Conservation (phyloP, 2,329 filamentous ascomycete genomes). For the Aspergillus jensenii region DNA sequence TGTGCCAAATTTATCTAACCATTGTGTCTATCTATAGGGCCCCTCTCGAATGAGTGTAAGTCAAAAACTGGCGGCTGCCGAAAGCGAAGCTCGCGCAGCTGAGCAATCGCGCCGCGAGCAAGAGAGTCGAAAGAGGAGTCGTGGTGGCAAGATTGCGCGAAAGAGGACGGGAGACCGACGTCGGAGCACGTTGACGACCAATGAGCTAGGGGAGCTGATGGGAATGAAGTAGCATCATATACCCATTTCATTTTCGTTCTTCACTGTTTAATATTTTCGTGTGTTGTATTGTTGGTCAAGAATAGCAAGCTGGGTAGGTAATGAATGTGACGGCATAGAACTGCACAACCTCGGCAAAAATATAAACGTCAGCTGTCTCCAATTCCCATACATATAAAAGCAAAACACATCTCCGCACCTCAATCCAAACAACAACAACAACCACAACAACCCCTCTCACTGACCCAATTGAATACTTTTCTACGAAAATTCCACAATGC, state of each 20-base stretch:
- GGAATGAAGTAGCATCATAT: conserved; percentile 22
- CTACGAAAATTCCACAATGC: not conserved
- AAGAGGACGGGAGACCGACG: conserved; percentile 33
- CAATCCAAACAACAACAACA: not conserved
- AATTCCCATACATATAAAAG: not conserved
- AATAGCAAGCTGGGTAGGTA: not conserved
- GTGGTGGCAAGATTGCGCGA: conserved; percentile 26
- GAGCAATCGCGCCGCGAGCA: conserved; percentile 33
- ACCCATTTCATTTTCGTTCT: conserved; percentile 6
- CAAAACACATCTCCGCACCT: not conserved
- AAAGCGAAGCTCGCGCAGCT: conserved; percentile 44
- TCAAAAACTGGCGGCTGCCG: conserved; percentile 45
- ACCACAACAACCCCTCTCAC: not conserved
- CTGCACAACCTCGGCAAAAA: conserved; percentile 9
- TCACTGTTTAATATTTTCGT: conserved; percentile 2
- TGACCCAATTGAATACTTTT: not conserved
- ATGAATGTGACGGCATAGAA: conserved; percentile 2
- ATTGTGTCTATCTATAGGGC: not conserved
- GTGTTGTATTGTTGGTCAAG: not conserved
- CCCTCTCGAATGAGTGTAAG: conserved; percentile 35
- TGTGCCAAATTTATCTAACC: not conserved
- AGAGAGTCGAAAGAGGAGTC: conserved; percentile 38
- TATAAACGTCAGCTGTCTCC: conserved; percentile 1
- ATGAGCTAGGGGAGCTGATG: conserved; percentile 45
- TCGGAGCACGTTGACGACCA: conserved; percentile 46